These are phyloP conservation scores for Catharanthus roseus DNA, from an alignment of 257 asterid genomes.

Conservation along the genomic window DNA sequence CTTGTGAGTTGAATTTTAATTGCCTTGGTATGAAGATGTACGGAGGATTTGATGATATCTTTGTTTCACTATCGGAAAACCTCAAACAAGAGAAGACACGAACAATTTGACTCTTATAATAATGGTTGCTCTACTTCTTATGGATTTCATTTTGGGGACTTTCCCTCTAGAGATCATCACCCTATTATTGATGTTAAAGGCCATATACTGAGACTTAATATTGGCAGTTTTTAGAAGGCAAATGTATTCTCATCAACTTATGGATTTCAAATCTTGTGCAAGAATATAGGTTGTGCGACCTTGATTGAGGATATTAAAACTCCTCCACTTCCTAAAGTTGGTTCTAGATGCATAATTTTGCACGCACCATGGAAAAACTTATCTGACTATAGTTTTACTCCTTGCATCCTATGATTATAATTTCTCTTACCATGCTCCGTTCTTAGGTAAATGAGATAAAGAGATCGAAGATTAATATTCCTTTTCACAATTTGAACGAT, in stretches of 20 bases:
- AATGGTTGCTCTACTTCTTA: background rate
- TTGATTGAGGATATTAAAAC: slow-evolving; percentile 31
- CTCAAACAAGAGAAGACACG: slow-evolving; percentile 12
- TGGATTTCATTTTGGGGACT: slow-evolving; percentile 14
- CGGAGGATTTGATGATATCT: too few relatives aligned
- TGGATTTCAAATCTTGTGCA: slow-evolving; percentile 63
- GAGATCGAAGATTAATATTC: too few relatives aligned
- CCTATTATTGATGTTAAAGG: too few relatives aligned
- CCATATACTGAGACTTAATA: slow-evolving; percentile 54
- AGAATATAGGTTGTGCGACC: slow-evolving; percentile 54
- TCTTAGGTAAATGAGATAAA: slow-evolving; percentile 61
- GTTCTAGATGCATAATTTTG: slow-evolving; percentile 76
- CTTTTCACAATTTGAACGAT: too few relatives aligned
- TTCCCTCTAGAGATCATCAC: background rate
- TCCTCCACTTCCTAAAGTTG: slow-evolving; percentile 22
- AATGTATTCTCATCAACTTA: slow-evolving; percentile 56
- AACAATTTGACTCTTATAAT: background rate
- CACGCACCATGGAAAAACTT: slow-evolving; percentile 74
- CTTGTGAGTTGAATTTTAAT: too few relatives aligned
- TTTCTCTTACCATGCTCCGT: slow-evolving; percentile 66
- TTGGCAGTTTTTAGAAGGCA: slow-evolving; percentile 23
- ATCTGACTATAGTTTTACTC: slow-evolving; percentile 56
- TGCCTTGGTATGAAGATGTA: too few relatives aligned
- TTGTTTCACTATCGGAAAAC: too few relatives aligned
- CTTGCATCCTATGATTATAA: slow-evolving; percentile 60